phyloP scores from a whole-genome alignment of 495 filamentous ascomycete species.

The Collariella sp. region DNA sequence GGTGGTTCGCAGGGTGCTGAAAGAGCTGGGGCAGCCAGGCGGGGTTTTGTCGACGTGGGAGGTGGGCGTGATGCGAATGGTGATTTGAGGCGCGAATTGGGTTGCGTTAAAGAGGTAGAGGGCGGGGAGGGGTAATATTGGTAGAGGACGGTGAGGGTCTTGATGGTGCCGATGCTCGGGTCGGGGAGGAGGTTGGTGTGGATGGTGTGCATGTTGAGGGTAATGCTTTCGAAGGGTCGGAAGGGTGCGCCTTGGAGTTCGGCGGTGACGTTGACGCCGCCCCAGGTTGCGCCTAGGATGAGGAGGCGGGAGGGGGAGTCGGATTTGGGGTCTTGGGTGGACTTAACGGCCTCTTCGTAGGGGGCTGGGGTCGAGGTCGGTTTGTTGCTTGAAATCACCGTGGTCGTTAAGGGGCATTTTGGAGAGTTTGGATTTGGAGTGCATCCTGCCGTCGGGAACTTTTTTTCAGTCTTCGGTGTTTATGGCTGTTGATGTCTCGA shows the following conservation, averaged over 20 bases:
- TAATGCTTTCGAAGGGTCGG: background rate
- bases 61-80: background rate
- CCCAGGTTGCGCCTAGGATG: constrained; percentile 4
- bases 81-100: background rate
- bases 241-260: background rate
- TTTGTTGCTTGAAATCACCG: too few relatives aligned
- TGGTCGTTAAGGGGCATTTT: too few relatives aligned
- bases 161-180: background rate
- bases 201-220: constrained; percentile 3
- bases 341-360: too few relatives aligned
- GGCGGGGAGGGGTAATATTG: background rate
- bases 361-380: too few relatives aligned
- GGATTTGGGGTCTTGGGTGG: too few relatives aligned
- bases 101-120: background rate
- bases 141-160: constrained; percentile 2
- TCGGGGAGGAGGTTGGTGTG: constrained; percentile 2
- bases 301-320: background rate
- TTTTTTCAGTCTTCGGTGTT: too few relatives aligned
- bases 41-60: background rate
- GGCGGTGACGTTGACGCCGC: background rate
- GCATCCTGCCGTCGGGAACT: too few relatives aligned
- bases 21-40: background rate
- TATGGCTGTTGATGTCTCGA: too few relatives aligned
- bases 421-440: too few relatives aligned
- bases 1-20: too few relatives aligned